Conservation (phyloP, 1,284 basidiomycete species). For the Cryptococcus sp. region DNA sequence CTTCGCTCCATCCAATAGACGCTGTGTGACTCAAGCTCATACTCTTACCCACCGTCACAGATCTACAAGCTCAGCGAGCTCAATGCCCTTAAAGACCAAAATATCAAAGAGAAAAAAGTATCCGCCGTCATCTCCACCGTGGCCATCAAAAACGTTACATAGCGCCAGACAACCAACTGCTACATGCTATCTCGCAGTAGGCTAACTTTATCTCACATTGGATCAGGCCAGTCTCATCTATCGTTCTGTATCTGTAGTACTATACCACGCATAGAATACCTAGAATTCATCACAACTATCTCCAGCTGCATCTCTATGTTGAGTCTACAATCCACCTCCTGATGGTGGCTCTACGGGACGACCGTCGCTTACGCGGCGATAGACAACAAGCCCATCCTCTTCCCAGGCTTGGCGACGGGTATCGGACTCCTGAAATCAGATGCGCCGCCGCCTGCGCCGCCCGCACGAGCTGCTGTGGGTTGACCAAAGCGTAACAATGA, state of each 20-base stretch:
- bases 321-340: not conserved
- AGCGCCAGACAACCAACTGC: not conserved
- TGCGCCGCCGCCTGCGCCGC: constrained; percentile 21
- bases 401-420: constrained; percentile 48
- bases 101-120: constrained; percentile 57
- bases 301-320: too few species aligned
- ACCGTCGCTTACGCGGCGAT: constrained; percentile 32
- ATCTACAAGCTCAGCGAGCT: constrained; percentile 70
- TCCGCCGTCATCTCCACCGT: constrained; percentile 72
- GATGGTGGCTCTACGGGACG: not conserved
- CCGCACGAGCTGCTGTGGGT: constrained; percentile 16
- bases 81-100: constrained; percentile 42
- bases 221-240: not conserved
- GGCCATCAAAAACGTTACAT: constrained; percentile 73
- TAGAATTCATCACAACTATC: too few species aligned
- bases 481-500: constrained; percentile 43
- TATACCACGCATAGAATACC: constrained; percentile 1
- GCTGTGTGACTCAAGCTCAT: not conserved
- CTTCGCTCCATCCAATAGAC: not conserved
- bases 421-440: constrained; percentile 48
- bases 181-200: too few species aligned
- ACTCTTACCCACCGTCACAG: constrained; percentile 51
- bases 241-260: not conserved
- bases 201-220: too few species aligned
- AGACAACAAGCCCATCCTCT: constrained; percentile 48